Evolutionary conservation across 768 basidiomycete genomes (phyloP).

Genomic region (Lepiota brunneoincarnata): DNA sequence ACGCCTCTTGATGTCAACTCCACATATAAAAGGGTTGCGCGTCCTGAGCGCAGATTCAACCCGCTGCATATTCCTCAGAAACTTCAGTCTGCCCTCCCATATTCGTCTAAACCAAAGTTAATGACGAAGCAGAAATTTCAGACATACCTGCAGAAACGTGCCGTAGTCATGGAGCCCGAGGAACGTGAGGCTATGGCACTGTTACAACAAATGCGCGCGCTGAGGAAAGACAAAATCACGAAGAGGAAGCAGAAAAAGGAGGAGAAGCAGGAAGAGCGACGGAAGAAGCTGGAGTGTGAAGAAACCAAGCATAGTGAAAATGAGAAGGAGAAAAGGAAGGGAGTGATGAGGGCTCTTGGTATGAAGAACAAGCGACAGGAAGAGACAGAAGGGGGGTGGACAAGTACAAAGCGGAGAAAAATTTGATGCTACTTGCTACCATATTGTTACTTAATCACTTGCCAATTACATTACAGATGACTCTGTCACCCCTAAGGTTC

Average conservation of each 20-base stretch:
- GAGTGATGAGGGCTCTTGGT: conserved; percentile 68
- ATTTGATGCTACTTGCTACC: conserved; percentile 15
- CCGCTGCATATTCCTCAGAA: conserved; percentile 84
- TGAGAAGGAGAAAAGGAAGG: conserved; percentile 75
- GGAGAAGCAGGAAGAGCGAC: conserved; percentile 65
- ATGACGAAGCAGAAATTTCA: conserved; percentile 68
- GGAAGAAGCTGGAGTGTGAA: conserved; percentile 73
- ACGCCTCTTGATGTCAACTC: conserved; percentile 84
- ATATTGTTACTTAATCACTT: neutral
- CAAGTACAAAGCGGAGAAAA: conserved; percentile 51
- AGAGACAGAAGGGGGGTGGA: conserved; percentile 55
- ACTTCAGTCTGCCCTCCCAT: conserved; percentile 89
- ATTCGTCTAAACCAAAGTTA: conserved; percentile 86
- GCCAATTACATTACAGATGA: too few species aligned
- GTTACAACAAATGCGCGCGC: conserved; percentile 89
- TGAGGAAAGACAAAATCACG: conserved; percentile 84
- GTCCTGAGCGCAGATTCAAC: conserved; percentile 84
- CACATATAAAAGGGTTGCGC: conserved; percentile 80
- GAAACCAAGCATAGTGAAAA: conserved; percentile 61
- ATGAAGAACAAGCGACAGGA: conserved; percentile 68
- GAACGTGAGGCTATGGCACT: conserved; percentile 91
- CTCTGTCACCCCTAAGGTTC: too few species aligned
- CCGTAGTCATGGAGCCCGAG: conserved; percentile 93
- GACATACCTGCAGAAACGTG: conserved; percentile 94
- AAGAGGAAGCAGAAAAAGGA: conserved; percentile 83